These are phyloP conservation scores for Harrya chromipes DNA, from an alignment of 768 basidiomycete species.

Conservation along the genomic window DNA sequence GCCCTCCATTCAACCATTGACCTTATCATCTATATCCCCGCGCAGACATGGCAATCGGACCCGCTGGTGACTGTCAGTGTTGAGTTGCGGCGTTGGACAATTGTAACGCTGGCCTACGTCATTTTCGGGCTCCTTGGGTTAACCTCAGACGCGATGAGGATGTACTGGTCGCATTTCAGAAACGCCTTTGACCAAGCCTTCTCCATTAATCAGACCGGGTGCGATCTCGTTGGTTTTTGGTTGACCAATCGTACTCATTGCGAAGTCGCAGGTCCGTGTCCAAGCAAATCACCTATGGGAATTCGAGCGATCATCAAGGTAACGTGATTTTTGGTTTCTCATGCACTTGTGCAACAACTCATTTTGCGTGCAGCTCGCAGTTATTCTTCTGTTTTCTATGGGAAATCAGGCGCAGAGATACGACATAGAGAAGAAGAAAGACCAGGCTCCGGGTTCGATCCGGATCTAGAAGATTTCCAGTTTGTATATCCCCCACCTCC, in stretches of 20 bases:
- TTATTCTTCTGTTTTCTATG: not conserved
- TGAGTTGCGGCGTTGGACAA: conserved; percentile 22
- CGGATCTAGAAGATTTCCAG: not conserved
- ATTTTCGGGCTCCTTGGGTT: conserved; percentile 18
- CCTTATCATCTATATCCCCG: conserved; percentile 5
- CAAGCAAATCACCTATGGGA: not conserved
- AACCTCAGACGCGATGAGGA: conserved; percentile 13
- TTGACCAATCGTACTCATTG: not conserved
- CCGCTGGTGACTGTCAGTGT: not conserved
- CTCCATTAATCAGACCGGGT: not conserved
- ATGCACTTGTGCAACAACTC: not conserved
- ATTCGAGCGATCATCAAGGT: not conserved
- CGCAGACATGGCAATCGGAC: conserved; percentile 9
- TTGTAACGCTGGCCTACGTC: conserved; percentile 7
- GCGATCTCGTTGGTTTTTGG: not conserved
- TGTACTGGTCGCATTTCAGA: conserved; percentile 9
- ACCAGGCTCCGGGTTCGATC: not conserved
- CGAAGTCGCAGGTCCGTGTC: not conserved
- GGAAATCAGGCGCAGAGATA: not conserved
- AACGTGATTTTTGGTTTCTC: not conserved
- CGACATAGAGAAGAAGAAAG: not conserved
- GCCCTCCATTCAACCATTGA: conserved; percentile 12
- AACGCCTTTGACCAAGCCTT: not conserved
- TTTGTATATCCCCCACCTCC: not conserved
- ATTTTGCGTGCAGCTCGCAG: not conserved